A percentile compares a stretch with the other conserved stretches of the same genome.
These are phyloP conservation scores for Pseudoneurospora amorphoporcata DNA, from an alignment of 495 filamentous ascomycete genomes.

Conservation along the genomic window DNA sequence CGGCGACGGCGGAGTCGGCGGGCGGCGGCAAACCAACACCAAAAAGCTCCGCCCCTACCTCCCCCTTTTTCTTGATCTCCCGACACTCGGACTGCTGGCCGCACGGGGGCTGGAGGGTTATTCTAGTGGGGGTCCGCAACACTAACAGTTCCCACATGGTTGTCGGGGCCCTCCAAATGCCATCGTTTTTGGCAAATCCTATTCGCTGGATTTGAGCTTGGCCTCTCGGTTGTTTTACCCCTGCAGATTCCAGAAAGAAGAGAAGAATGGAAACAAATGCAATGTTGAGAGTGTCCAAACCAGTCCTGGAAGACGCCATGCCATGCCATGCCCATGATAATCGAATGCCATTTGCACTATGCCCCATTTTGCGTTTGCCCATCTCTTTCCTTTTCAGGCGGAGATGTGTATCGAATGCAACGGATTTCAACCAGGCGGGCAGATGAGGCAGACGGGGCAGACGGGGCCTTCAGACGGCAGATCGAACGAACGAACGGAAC, in stretches of 20 bases:
- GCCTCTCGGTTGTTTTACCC: not conserved
- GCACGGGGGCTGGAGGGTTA: not conserved
- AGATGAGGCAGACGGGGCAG: not conserved
- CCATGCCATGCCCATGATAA: not conserved
- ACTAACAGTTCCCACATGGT: not conserved
- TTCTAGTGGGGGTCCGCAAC: not conserved
- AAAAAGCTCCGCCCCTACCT: not conserved
- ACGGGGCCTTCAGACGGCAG: not conserved
- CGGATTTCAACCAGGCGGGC: not conserved
- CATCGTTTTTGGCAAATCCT: not conserved
- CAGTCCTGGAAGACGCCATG: not conserved
- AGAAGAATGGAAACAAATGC: not conserved
- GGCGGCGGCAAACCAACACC: not conserved
- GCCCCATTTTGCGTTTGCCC: not conserved
- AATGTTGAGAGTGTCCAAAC: not conserved
- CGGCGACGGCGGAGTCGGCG: not conserved
- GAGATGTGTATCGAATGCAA: not conserved
- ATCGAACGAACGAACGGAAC: not conserved
- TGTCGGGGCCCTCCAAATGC: not conserved
- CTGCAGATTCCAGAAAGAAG: not conserved
- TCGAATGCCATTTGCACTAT: not conserved
- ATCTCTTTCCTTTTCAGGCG: not conserved
- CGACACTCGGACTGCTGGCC: not conserved
- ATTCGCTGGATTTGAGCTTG: not conserved
- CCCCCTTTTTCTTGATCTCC: not conserved